Evolutionary conservation across 257 asterid species (phyloP).

Genomic region (Nicotiana knightiana): DNA sequence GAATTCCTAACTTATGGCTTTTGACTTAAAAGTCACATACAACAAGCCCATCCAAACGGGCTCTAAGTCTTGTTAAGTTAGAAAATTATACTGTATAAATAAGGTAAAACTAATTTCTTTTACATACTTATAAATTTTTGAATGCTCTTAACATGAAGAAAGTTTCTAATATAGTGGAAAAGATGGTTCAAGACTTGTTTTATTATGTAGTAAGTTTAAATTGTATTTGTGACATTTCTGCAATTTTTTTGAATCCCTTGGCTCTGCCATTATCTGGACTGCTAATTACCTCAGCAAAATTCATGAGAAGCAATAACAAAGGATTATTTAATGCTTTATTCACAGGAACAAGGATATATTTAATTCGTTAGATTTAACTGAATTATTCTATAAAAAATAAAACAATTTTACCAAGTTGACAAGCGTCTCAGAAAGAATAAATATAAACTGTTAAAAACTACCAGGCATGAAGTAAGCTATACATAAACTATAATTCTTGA

Average conservation of each 20-base stretch:
- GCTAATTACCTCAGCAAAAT: not conserved
- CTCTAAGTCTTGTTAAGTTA: too few relatives aligned
- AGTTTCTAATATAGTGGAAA: too few relatives aligned
- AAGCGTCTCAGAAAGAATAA: not conserved
- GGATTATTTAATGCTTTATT: not conserved
- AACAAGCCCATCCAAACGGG: too few relatives aligned
- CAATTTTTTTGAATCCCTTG: not conserved
- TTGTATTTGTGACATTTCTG: not conserved
- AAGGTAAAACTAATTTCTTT: too few relatives aligned
- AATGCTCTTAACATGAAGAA: too few relatives aligned
- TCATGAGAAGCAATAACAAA: not conserved
- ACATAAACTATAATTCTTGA: not conserved
- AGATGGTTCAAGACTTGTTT: too few relatives aligned
- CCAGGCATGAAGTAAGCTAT: not conserved
- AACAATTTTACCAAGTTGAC: not conserved
- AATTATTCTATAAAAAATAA: not conserved
- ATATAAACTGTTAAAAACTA: not conserved
- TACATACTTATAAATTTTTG: too few relatives aligned
- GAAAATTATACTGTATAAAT: too few relatives aligned
- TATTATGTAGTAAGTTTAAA: not conserved
- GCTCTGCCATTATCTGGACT: not conserved
- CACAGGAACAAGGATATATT: not conserved
- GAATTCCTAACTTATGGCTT: too few relatives aligned
- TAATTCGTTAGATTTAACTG: not conserved
- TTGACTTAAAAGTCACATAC: too few relatives aligned